Evolutionary conservation across 345 rosid genomes (phyloP).

Genomic region (Salix viminalis): DNA sequence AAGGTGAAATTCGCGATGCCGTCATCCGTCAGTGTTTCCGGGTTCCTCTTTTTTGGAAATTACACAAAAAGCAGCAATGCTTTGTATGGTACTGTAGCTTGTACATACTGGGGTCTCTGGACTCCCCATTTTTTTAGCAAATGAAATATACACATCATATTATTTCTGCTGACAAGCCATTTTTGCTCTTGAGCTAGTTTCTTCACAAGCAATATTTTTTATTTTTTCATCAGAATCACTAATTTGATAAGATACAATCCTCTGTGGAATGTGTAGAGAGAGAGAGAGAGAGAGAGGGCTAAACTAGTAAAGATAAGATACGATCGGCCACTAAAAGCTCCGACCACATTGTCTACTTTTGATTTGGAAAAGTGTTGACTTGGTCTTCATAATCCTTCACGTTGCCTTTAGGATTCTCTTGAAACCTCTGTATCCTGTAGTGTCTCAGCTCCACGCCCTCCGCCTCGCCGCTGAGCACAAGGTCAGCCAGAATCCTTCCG

Average conservation of each 20-base stretch:
- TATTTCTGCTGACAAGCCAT: no score
- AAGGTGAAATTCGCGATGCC: slow-evolving; percentile 10
- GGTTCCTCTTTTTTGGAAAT: not conserved
- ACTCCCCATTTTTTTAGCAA: not conserved
- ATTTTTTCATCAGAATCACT: no score
- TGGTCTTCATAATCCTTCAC: slow-evolving; percentile 49
- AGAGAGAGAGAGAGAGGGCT: no score
- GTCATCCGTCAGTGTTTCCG: not conserved
- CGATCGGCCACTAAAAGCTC: not conserved
- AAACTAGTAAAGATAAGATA: not conserved
- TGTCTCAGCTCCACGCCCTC: slow-evolving; percentile 49
- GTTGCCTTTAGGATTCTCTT: slow-evolving; percentile 57
- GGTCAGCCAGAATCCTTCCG: slow-evolving; percentile 68
- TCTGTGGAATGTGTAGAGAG: no score
- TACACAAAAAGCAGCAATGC: slow-evolving; percentile 1
- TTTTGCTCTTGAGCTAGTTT: not conserved
- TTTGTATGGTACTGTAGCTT: not conserved
- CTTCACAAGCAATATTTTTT: not conserved
- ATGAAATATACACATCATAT: not conserved
- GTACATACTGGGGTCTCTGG: not conserved
- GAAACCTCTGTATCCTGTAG: slow-evolving; percentile 58
- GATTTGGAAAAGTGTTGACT: slow-evolving; percentile 15
- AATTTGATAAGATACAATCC: no score
- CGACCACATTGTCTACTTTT: not conserved
- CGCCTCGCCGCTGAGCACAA: slow-evolving; percentile 46